Evolutionary conservation across 257 asterid species (phyloP).

Genomic region (Linaria vulgaris): DNA sequence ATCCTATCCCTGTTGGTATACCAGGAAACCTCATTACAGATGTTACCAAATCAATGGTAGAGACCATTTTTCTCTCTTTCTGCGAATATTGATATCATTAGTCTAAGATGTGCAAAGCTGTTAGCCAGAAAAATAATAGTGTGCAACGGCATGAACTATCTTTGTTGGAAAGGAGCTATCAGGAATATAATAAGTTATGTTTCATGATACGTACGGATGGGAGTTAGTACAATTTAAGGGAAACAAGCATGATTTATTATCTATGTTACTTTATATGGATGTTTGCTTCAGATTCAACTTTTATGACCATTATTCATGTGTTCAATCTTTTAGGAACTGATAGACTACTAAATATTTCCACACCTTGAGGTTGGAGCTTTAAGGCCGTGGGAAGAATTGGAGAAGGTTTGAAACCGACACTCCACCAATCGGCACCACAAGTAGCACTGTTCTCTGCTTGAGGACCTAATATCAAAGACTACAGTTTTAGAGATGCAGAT

Average conservation of each 20-base stretch:
- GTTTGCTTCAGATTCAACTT: neutral
- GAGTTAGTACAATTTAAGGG: too few relatives aligned
- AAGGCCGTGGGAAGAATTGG: slow-evolving; percentile 83
- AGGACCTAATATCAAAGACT: slow-evolving; percentile 94
- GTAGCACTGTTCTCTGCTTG: slow-evolving; percentile 96
- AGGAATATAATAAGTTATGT: too few relatives aligned
- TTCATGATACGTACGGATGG: too few relatives aligned
- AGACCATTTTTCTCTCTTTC: too few relatives aligned
- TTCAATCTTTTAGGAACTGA: slow-evolving; percentile 60
- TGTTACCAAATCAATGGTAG: slow-evolving; percentile 69
- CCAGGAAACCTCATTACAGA: slow-evolving; percentile 92
- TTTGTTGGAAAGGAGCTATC: too few relatives aligned
- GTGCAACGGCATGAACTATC: too few relatives aligned
- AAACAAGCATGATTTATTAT: neutral
- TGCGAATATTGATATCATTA: too few relatives aligned
- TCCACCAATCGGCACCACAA: slow-evolving; percentile 94
- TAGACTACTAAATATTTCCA: slow-evolving; percentile 83
- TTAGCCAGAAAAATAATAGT: too few relatives aligned
- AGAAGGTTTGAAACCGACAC: slow-evolving; percentile 79
- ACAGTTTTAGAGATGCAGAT: slow-evolving; percentile 93
- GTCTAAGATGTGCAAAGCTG: too few relatives aligned
- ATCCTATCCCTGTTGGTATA: slow-evolving; percentile 82
- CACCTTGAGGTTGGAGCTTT: slow-evolving; percentile 94
- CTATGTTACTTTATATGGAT: neutral
- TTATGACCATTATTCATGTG: neutral